Evolutionary conservation across 768 basidiomycete genomes (phyloP).

Genomic region (Agaricus sinodeliciosus): DNA sequence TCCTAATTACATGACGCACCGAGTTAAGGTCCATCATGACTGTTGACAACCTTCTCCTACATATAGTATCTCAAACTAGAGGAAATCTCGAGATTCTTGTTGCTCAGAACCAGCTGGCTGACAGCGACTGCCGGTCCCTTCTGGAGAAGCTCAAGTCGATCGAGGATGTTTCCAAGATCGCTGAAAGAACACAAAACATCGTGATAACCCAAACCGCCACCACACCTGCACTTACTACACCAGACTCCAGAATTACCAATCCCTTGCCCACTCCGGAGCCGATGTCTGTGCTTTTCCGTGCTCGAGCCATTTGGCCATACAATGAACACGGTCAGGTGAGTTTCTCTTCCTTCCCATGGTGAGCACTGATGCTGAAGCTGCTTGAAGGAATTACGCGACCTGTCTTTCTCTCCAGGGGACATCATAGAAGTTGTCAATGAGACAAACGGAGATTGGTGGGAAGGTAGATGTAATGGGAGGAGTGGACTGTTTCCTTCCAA

Average conservation of each 20-base stretch:
- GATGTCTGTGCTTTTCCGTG: constrained; percentile 27
- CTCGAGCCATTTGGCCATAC: constrained; percentile 57
- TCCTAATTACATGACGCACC: background rate
- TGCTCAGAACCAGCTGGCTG: constrained; percentile 38
- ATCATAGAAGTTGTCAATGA: constrained; percentile 67
- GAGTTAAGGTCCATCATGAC: background rate
- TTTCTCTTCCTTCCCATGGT: background rate
- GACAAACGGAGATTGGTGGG: constrained; percentile 85
- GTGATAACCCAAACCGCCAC: background rate
- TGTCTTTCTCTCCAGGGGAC: constrained; percentile 69
- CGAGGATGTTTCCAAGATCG: background rate
- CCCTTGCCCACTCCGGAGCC: constrained; percentile 12
- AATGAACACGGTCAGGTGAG: constrained; percentile 51
- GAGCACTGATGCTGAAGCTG: background rate
- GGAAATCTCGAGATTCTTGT: constrained; percentile 51
- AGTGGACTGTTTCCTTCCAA: constrained; percentile 73
- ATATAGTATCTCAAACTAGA: constrained; percentile 48
- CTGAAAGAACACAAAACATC: background rate
- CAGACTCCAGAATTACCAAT: background rate
- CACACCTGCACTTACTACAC: background rate
- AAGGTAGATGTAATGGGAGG: constrained; percentile 53
- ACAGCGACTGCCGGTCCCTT: constrained; percentile 38
- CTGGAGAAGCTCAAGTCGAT: constrained; percentile 31
- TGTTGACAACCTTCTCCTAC: constrained; percentile 26
- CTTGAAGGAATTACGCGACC: constrained; percentile 60